Conservation (phyloP, 2,329 filamentous ascomycete species). For the Alternaria postmessia region DNA sequence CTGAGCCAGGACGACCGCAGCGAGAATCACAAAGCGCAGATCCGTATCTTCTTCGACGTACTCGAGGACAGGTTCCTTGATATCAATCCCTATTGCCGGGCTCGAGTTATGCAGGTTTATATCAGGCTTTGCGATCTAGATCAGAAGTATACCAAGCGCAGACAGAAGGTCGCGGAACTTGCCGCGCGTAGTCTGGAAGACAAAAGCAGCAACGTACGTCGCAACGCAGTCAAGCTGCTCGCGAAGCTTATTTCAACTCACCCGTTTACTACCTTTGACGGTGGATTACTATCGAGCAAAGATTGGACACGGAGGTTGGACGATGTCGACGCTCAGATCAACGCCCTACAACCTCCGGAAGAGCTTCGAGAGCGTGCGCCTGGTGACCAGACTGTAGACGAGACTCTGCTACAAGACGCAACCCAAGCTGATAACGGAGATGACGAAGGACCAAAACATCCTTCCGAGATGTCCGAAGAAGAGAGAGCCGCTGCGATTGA, state of each 20-base stretch:
- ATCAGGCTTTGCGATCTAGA: slow-evolving; percentile 92
- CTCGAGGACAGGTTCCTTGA: slow-evolving; percentile 96
- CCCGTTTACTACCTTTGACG: slow-evolving; percentile 75
- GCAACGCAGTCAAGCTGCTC: slow-evolving; percentile 93
- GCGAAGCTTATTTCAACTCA: slow-evolving; percentile 90
- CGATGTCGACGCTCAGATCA: slow-evolving; percentile 81
- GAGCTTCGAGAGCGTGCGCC: slow-evolving; percentile 73
- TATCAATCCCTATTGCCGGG: slow-evolving; percentile 94
- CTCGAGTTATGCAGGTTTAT: slow-evolving; percentile 90
- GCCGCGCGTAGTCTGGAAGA: slow-evolving; percentile 91
- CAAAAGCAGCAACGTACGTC: slow-evolving; percentile 95
- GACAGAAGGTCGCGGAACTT: slow-evolving; percentile 86
- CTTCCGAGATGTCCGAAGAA: slow-evolving; percentile 78
- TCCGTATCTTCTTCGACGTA: slow-evolving; percentile 97
- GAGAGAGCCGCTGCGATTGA: slow-evolving; percentile 75
- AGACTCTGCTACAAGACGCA: slow-evolving; percentile 83
- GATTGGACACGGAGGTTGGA: slow-evolving; percentile 87
- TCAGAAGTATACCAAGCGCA: slow-evolving; percentile 85
- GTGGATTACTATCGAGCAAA: slow-evolving; percentile 76
- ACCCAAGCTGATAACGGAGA: slow-evolving; percentile 72
- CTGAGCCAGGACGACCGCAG: slow-evolving; percentile 80
- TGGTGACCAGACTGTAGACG: slow-evolving; percentile 75
- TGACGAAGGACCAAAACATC: slow-evolving; percentile 55
- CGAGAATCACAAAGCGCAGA: slow-evolving; percentile 92
- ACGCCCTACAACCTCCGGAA: slow-evolving; percentile 79